Evolutionary conservation across 345 rosid species (phyloP).

Genomic region (Boechera retrofracta): DNA sequence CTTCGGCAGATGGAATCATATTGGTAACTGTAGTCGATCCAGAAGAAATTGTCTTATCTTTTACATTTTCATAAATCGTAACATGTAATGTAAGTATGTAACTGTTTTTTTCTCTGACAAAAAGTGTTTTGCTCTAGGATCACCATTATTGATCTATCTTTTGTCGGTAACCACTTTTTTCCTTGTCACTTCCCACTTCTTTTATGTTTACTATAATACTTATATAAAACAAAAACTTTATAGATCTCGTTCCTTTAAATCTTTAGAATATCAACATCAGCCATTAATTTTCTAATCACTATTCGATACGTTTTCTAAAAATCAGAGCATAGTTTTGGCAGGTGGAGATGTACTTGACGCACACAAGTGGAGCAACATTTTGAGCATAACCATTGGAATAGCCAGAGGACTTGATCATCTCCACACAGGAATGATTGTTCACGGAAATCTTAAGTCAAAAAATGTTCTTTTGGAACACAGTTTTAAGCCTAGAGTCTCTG

Average conservation of each 20-base stretch:
- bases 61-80: slow-evolving; percentile 1
- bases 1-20: slow-evolving; percentile 11
- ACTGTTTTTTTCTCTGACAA: background rate
- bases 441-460: slow-evolving; percentile 88
- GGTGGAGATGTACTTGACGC: slow-evolving; percentile 60
- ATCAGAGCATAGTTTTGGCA: slow-evolving; percentile 41
- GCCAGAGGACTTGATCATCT: slow-evolving; percentile 80
- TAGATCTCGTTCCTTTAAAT: slow-evolving; percentile 22
- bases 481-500: slow-evolving; percentile 65
- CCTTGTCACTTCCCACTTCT: slow-evolving; percentile 37
- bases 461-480: slow-evolving; percentile 63
- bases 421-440: slow-evolving; percentile 67
- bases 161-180: slow-evolving; percentile 42
- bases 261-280: slow-evolving; percentile 23
- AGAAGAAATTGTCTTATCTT: slow-evolving; percentile 8
- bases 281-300: background rate
- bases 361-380: slow-evolving; percentile 62
- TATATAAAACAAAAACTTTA: slow-evolving; percentile 37
- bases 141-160: slow-evolving; percentile 40
- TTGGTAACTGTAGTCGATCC: background rate
- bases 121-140: background rate
- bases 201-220: background rate
- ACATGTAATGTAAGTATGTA: background rate
- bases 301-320: slow-evolving; percentile 2
- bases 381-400: slow-evolving; percentile 63